Percentiles rank a stretch among this genome's conserved stretches.
Evolutionary conservation across 2,329 filamentous ascomycete genomes (phyloP).

Genomic region (Bipolaris zeicola): DNA sequence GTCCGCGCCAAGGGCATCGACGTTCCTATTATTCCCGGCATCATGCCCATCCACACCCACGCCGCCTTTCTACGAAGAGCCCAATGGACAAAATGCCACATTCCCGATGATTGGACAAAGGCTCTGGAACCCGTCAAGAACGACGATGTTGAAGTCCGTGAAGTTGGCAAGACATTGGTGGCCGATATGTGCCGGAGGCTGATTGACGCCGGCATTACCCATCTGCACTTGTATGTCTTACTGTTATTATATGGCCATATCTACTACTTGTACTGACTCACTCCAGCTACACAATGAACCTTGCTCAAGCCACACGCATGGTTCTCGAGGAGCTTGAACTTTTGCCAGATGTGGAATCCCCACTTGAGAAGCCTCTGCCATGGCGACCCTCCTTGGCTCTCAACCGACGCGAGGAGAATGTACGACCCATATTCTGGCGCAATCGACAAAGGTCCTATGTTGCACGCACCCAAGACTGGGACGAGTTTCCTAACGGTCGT

Average conservation of each 20-base stretch:
- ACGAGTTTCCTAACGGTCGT: slow-evolving; percentile 97
- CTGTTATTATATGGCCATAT: not conserved
- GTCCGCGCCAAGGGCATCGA: slow-evolving; percentile 84
- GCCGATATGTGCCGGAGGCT: slow-evolving; percentile 89
- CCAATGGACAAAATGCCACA: slow-evolving; percentile 85
- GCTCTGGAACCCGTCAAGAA: slow-evolving; percentile 93
- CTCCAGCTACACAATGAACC: slow-evolving; percentile 90
- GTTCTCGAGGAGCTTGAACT: slow-evolving; percentile 88
- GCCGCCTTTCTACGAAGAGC: slow-evolving; percentile 88
- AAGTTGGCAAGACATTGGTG: slow-evolving; percentile 84
- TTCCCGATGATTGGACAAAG: slow-evolving; percentile 81
- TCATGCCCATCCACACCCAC: slow-evolving; percentile 95
- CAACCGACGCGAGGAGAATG: slow-evolving; percentile 88
- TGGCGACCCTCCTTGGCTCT: slow-evolving; percentile 95
- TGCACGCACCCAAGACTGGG: slow-evolving; percentile 95
- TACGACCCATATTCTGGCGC: slow-evolving; percentile 97
- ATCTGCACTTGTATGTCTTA: slow-evolving; percentile 81
- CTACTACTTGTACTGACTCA: slow-evolving; percentile 14
- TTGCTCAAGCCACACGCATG: slow-evolving; percentile 92
- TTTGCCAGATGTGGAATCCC: slow-evolving; percentile 76
- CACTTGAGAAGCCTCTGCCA: slow-evolving; percentile 86
- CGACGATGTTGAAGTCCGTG: slow-evolving; percentile 89
- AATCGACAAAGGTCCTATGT: slow-evolving; percentile 97
- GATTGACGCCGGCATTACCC: slow-evolving; percentile 78
- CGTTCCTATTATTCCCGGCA: slow-evolving; percentile 82